Evolutionary conservation across 2,329 filamentous ascomycete species (phyloP), one percentile per base, ranked within the genome.

Genomic region (Cryphonectria japonica): DNA sequence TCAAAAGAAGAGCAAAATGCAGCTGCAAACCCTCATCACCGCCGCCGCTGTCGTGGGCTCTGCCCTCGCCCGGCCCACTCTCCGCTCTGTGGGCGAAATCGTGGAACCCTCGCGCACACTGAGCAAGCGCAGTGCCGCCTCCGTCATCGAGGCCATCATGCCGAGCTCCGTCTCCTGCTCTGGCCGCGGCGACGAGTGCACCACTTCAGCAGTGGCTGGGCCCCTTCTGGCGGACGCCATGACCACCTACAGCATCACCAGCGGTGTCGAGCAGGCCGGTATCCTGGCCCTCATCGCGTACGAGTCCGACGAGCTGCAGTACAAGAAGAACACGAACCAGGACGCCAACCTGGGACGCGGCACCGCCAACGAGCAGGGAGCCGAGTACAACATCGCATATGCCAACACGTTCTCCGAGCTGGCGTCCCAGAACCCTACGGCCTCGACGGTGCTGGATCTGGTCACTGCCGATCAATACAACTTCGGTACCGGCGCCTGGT

Each of bases 271-370:
- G 75, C 89, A 92, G 77, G 93, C 93, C 8, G 92, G 90, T 32
- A 80, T 95, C 22, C 77, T 96, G 60, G 85, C 90, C 16, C 84
- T 94, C 77, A 91, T 93, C 82, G 88, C 91, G 14, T 90, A 90
- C 77, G 94, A 97, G 82, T 89, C 88, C 1, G 88, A 70, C 32
- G 85, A 90, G 73, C 93, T 95, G 82, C 85, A 87, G 76, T 95
- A 88, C 85, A 93, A 91, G 80, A 86, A 85, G 79, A 93, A 94
- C 81, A 83, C 89, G 75, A 86, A 79, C 76, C 63, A 65, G 63
- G 78, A 78, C 3, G 82, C 81, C 39, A 77, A 80, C 0, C 84
- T 87, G 0, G 90, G 90, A 4, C 89, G 92, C 77, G 90, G 90
- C 2, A 91, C 90, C 3, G 78, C 76, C 69, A 81, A 81, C 75